A percentile compares a stretch with the other conserved stretches of the same genome.
Conservation (phyloP, 1,284 basidiomycete genomes). For the Apiotrichum mycotoxinovorans region DNA sequence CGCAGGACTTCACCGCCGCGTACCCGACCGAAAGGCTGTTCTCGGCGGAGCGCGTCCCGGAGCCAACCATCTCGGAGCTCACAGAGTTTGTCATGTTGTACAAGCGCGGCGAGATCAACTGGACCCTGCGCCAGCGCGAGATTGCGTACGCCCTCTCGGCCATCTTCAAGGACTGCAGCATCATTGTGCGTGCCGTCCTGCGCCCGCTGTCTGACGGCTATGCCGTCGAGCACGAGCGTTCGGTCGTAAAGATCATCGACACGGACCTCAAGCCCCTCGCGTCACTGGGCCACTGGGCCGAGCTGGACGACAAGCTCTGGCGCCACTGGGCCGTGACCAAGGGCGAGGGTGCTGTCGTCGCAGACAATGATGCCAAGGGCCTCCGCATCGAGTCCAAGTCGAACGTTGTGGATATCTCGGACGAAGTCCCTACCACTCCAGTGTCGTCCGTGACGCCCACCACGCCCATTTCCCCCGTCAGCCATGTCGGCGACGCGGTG, state of each 20-base stretch:
- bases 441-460: background rate
- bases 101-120: constrained; percentile 19
- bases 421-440: background rate
- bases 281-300: constrained; percentile 66
- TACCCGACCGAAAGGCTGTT: constrained; percentile 28
- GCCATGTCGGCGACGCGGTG: background rate
- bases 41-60: constrained; percentile 29
- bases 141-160: constrained; percentile 79
- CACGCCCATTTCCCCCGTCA: background rate
- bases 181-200: constrained; percentile 60
- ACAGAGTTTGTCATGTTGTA: constrained; percentile 59
- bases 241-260: constrained; percentile 69
- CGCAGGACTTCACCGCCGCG: constrained; percentile 20
- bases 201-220: constrained; percentile 8
- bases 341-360: background rate
- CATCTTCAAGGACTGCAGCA: constrained; percentile 94
- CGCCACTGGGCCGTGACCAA: constrained; percentile 48
- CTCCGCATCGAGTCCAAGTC: background rate
- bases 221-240: constrained; percentile 18
- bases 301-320: constrained; percentile 67
- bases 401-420: background rate
- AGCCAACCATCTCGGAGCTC: constrained; percentile 62
- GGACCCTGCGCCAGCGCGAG: constrained; percentile 47
- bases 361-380: background rate
- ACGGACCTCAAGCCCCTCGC: constrained; percentile 74